Evolutionary conservation across 2,329 filamentous ascomycete species (phyloP), one percentile per base, ranked within the genome.

Genomic region (Daldinia eschscholtzii): DNA sequence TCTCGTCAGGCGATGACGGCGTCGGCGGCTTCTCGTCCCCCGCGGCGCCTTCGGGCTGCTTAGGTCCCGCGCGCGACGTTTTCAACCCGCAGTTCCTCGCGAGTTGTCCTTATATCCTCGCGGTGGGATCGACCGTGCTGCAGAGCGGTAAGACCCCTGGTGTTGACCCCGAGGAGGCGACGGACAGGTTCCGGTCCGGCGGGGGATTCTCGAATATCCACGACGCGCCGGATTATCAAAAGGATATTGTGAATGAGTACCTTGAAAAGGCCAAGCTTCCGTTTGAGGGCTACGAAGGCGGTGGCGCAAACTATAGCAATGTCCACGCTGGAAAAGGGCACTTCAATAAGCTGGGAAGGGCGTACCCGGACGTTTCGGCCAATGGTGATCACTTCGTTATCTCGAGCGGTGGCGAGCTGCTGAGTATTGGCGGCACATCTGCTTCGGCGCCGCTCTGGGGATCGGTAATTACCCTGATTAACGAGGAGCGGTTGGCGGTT

Each of bases 41-140:
- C 35, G 41, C 26, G 0, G 60, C 66, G 6, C 72, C 79, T 3
- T 78, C 79, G 6, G 81, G 81, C 4, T 81, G 80, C 37, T 72
- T 81, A 2, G 82, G 81, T 1, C 78, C 79, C 6, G 75, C 79
- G 0, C 71, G 74, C 26, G 80, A 79, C 37, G 81, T 84, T 23
- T 88, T 86, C 76, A 81, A 81, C 41, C 84, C 85, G 0, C 78
- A 81, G 30, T 86, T 86, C 83, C 67, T 75, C 1, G 73, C 81
- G 0, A 80, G 79, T 28, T 88, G 86, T 61, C 86, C 86, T 0
- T 88, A 84, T 73, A 81, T 87, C 13, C 83, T 84, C 0, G 76
- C 81, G 2, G 83, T 87, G 0, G 85, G 85, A 4, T 74, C 74
- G 18, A 77, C 76, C 4, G 66, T 74, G 39, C 68, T 78, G 23